Conservation (phyloP, 148 eudicot genomes). For the Simmondsia chinensis region DNA sequence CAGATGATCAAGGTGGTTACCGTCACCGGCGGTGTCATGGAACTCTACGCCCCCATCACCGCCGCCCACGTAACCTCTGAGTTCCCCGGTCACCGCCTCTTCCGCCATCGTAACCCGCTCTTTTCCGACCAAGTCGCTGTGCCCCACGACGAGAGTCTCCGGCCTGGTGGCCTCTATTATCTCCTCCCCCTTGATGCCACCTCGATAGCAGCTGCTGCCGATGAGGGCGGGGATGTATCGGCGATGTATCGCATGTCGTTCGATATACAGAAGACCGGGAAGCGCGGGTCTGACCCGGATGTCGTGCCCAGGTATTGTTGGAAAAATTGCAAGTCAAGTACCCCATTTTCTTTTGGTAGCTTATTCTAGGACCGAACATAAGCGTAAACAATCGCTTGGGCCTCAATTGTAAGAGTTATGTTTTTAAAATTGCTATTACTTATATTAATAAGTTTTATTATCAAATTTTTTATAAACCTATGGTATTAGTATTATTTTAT, state of each 20-base stretch:
- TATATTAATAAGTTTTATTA: no score
- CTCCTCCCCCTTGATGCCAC: constrained; percentile 28
- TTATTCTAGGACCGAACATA: no score
- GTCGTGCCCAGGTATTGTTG: constrained; percentile 11
- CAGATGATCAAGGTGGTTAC: constrained; percentile 40
- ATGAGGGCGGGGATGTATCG: neutral
- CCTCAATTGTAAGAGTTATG: no score
- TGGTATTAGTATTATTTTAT: no score
- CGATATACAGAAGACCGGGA: constrained; percentile 5
- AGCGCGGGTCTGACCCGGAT: constrained; percentile 14
- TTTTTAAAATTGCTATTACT: no score
- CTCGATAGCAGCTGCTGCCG: neutral
- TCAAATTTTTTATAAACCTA: no score
- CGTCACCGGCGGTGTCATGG: constrained; percentile 44
- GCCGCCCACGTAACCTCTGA: constrained; percentile 40
- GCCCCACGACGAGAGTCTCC: constrained; percentile 22
- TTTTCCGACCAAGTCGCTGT: constrained; percentile 20
- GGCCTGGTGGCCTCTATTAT: constrained; percentile 29
- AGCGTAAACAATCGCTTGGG: no score
- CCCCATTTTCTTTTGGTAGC: no score
- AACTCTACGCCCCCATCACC: constrained; percentile 43
- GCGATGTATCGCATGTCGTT: constrained; percentile 40
- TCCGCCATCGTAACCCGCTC: constrained; percentile 20
- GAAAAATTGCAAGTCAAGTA: no score
- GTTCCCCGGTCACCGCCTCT: constrained; percentile 38